Evolutionary conservation across 2,329 filamentous ascomycete genomes (phyloP).

Genomic region (Curvularia spicifera): DNA sequence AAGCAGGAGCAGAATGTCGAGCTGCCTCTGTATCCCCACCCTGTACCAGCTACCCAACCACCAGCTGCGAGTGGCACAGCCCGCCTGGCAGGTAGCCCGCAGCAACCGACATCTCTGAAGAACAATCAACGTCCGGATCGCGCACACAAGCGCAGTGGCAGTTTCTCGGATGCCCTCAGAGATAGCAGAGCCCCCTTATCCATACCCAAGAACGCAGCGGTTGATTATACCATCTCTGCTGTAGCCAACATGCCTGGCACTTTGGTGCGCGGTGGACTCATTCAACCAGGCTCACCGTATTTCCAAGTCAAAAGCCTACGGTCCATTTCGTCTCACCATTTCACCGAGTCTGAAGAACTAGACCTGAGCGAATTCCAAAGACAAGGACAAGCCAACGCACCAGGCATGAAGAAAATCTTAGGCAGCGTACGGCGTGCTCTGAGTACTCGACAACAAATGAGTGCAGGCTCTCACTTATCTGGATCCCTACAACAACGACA

Average conservation of each 20-base stretch:
- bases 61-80: slow-evolving; percentile 37
- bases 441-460: slow-evolving; percentile 61
- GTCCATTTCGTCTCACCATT: slow-evolving; percentile 41
- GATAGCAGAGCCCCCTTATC: slow-evolving; percentile 66
- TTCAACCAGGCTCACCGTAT: slow-evolving; percentile 82
- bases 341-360: slow-evolving; percentile 40
- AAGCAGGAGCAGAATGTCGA: slow-evolving; percentile 49
- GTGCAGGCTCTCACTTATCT: slow-evolving; percentile 33
- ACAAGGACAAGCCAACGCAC: slow-evolving; percentile 46
- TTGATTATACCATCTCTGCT: slow-evolving; percentile 58
- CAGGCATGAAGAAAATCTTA: slow-evolving; percentile 84
- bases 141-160: slow-evolving; percentile 82
- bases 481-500: slow-evolving; percentile 29
- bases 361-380: slow-evolving; percentile 31
- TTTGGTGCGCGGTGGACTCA: slow-evolving; percentile 83
- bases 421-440: slow-evolving; percentile 84
- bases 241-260: slow-evolving; percentile 77
- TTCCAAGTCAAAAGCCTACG: slow-evolving; percentile 62
- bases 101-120: slow-evolving; percentile 35
- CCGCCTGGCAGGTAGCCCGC: slow-evolving; percentile 41
- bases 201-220: slow-evolving; percentile 53
- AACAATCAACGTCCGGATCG: slow-evolving; percentile 37
- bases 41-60: slow-evolving; percentile 43
- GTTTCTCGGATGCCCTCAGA: slow-evolving; percentile 82
- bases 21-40: slow-evolving; percentile 48